Evolutionary conservation across 805 yeast genomes (phyloP).

Genomic region (Pichia manshurica): DNA sequence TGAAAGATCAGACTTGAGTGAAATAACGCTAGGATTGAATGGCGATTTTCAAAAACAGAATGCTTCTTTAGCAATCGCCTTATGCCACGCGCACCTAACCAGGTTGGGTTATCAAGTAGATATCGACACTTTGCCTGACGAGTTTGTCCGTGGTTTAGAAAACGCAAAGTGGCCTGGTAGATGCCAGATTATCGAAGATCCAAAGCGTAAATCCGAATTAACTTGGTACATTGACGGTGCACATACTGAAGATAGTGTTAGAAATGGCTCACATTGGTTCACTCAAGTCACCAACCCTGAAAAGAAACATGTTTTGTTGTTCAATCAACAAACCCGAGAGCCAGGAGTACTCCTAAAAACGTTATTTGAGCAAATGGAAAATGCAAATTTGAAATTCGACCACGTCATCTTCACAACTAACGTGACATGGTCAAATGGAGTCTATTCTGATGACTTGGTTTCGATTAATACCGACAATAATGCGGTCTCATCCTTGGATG

Average conservation of each 20-base stretch:
- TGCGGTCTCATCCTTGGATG: slow-evolving; percentile 69
- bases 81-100: slow-evolving; percentile 57
- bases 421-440: slow-evolving; percentile 82
- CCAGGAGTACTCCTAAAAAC: slow-evolving; percentile 56
- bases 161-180: slow-evolving; percentile 90
- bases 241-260: slow-evolving; percentile 83
- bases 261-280: slow-evolving; percentile 82
- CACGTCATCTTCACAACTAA: slow-evolving; percentile 84
- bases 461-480: slow-evolving; percentile 80
- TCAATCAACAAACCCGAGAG: slow-evolving; percentile 94
- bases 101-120: slow-evolving; percentile 39
- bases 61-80: slow-evolving; percentile 79
- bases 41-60: slow-evolving; percentile 83
- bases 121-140: slow-evolving; percentile 37
- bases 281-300: slow-evolving; percentile 28
- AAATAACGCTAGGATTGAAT: slow-evolving; percentile 59
- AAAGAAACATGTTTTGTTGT: slow-evolving; percentile 50
- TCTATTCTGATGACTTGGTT: slow-evolving; percentile 73
- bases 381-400: slow-evolving; percentile 48
- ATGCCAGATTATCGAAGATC: slow-evolving; percentile 60
- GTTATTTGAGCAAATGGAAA: slow-evolving; percentile 40
- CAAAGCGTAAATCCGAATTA: slow-evolving; percentile 36
- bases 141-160: slow-evolving; percentile 54
- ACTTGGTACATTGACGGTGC: slow-evolving; percentile 96
- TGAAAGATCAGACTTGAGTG: slow-evolving; percentile 34